A percentile compares a stretch with the other conserved stretches of the same genome.
phyloP scores from a whole-genome alignment of 2,329 filamentous ascomycete genomes.

The Colletotrichum cereale region DNA sequence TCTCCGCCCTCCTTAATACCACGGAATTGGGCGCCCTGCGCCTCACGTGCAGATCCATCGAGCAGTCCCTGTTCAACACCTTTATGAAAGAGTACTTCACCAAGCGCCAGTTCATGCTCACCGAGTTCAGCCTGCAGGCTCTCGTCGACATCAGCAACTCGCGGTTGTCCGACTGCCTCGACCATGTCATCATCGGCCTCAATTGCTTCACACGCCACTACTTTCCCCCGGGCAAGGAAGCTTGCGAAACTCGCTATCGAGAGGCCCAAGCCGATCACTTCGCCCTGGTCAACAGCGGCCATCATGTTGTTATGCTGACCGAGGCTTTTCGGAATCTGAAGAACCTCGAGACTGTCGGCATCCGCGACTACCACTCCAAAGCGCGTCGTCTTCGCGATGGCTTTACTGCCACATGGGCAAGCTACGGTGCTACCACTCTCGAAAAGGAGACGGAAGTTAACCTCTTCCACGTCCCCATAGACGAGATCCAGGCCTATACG shows the following conservation, averaged over 20 bases:
- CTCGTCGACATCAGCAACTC: conserved; percentile 66
- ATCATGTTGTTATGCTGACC: conserved; percentile 65
- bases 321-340: conserved; percentile 67
- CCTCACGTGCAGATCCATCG: conserved; percentile 65
- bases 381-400: conserved; percentile 63
- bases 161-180: conserved; percentile 54
- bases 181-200: conserved; percentile 63
- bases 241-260: conserved; percentile 37
- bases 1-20: conserved; percentile 66
- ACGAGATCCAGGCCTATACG: conserved; percentile 42
- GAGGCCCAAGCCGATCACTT: conserved; percentile 43
- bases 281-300: conserved; percentile 57
- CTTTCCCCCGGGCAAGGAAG: conserved; percentile 31
- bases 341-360: conserved; percentile 67
- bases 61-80: conserved; percentile 64
- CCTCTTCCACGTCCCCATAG: conserved; percentile 29
- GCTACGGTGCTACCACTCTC: conserved; percentile 64
- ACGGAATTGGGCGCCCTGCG: conserved; percentile 67
- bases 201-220: conserved; percentile 46
- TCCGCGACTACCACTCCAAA: conserved; percentile 69
- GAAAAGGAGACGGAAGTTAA: conserved; percentile 49
- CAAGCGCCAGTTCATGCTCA: conserved; percentile 75
- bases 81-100: conserved; percentile 75
- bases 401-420: conserved; percentile 58
- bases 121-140: conserved; percentile 66